phyloP scores from a whole-genome alignment of 495 filamentous ascomycete species.

The Aspergillus funiculosus region DNA sequence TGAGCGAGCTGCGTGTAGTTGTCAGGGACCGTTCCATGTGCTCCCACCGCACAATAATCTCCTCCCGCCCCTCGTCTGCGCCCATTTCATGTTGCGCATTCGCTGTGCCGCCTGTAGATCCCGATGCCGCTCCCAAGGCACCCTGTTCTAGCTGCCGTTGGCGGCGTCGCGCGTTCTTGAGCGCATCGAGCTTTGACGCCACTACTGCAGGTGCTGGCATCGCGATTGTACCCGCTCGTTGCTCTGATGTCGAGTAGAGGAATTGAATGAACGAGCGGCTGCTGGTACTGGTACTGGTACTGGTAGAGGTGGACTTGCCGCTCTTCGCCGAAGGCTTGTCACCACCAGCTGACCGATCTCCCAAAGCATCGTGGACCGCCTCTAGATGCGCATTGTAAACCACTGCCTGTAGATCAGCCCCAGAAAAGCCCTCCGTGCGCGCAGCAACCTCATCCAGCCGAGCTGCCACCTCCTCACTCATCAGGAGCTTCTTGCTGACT shows the following conservation, averaged over 20 bases:
- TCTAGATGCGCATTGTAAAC: slow-evolving; percentile 96
- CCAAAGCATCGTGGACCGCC: slow-evolving; percentile 88
- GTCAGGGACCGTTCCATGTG: slow-evolving; percentile 73
- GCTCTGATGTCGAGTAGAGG: slow-evolving; percentile 61
- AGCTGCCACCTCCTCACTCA: slow-evolving; percentile 52
- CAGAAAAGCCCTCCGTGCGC: slow-evolving; percentile 84
- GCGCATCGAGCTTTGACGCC: slow-evolving; percentile 63
- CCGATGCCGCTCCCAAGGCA: slow-evolving; percentile 21
- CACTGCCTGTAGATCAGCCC: slow-evolving; percentile 90
- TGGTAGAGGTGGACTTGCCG: slow-evolving; percentile 21
- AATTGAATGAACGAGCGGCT: slow-evolving; percentile 68
- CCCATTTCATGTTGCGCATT: slow-evolving; percentile 25
- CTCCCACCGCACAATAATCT: slow-evolving; percentile 81
- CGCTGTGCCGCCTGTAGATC: slow-evolving; percentile 7
- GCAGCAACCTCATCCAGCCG: slow-evolving; percentile 61
- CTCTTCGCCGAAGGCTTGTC: slow-evolving; percentile 34
- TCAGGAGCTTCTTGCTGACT: slow-evolving; percentile 68
- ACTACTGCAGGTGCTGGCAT: slow-evolving; percentile 64
- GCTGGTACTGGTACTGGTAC: slow-evolving; percentile 34
- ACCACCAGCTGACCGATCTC: slow-evolving; percentile 50
- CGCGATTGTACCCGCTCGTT: slow-evolving; percentile 37
- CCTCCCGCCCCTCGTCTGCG: slow-evolving; percentile 44
- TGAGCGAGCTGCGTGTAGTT: slow-evolving; percentile 79
- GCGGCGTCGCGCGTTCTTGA: slow-evolving; percentile 62
- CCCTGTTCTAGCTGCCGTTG: slow-evolving; percentile 50